Evolutionary conservation across 2,329 filamentous ascomycete species (phyloP).

Genomic region (Didymella exigua): DNA sequence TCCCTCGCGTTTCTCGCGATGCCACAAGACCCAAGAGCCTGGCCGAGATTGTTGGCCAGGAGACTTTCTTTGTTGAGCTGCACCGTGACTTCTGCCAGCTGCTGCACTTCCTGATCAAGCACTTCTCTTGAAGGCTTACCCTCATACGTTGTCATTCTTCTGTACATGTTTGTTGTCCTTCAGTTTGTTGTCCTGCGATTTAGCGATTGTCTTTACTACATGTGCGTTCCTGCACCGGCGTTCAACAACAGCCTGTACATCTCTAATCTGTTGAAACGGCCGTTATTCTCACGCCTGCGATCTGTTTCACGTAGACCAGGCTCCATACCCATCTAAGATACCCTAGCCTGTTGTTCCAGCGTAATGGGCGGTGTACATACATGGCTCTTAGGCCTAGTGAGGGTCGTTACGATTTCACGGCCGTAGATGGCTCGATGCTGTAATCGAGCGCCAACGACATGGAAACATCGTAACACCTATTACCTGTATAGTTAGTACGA

Average conservation of each 20-base stretch:
- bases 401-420: conserved; percentile 14
- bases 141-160: conserved; percentile 24
- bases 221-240: conserved; percentile 28
- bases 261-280: conserved; percentile 8
- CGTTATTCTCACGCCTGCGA: conserved; percentile 5
- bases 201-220: conserved; percentile 25
- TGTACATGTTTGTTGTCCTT: conserved; percentile 23
- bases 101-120: conserved; percentile 47
- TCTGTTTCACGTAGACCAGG: conserved; percentile 15
- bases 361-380: conserved; percentile 22
- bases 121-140: conserved; percentile 38
- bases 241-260: conserved; percentile 10
- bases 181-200: conserved; percentile 29
- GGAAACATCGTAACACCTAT: conserved; percentile 1
- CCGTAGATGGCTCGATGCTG: conserved; percentile 16
- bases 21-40: conserved; percentile 60
- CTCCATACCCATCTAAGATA: conserved; percentile 36
- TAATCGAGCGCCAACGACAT: conserved; percentile 12
- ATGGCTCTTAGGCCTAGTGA: conserved; percentile 9
- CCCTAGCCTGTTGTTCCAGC: conserved; percentile 25
- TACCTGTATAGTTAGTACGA: conserved; percentile 13
- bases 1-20: conserved; percentile 58
- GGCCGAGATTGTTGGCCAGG: conserved; percentile 64
- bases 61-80: conserved; percentile 63
- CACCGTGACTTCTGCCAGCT: conserved; percentile 58